Evolutionary conservation across 441 rosid species (phyloP).

Genomic region (Iberis amara): DNA sequence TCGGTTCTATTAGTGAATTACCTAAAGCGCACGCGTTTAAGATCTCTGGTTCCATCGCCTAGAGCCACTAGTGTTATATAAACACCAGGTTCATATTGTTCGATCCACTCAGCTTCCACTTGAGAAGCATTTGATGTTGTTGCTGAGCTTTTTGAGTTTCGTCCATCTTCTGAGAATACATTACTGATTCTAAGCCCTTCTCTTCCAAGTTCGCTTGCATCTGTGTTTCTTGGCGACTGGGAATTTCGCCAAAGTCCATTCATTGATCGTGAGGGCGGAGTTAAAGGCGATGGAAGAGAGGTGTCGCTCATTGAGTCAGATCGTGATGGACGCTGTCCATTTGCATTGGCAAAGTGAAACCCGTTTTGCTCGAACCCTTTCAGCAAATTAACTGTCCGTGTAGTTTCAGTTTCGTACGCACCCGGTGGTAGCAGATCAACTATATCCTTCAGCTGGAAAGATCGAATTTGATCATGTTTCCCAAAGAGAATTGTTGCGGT

Average conservation of each 20-base stretch:
- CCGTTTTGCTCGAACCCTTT: constrained; percentile 71
- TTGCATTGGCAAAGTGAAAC: constrained; percentile 42
- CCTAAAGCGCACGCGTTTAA: constrained; percentile 99
- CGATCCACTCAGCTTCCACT: constrained; percentile 90
- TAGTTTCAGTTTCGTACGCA: constrained; percentile 51
- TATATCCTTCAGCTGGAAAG: constrained; percentile 77
- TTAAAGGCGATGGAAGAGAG: constrained; percentile 44
- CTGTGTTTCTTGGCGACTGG: constrained; percentile 41
- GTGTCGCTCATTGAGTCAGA: constrained; percentile 50
- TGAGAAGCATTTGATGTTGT: constrained; percentile 41
- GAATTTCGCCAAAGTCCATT: constrained; percentile 41
- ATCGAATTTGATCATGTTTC: background rate
- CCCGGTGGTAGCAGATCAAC: constrained; percentile 79
- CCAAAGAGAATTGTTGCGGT: background rate
- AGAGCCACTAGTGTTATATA: constrained; percentile 81
- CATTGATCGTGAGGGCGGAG: constrained; percentile 32
- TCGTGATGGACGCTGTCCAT: constrained; percentile 60
- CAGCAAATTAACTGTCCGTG: constrained; percentile 39
- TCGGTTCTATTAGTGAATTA: constrained; percentile 25
- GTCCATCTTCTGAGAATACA: constrained; percentile 45
- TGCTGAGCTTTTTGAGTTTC: constrained; percentile 49
- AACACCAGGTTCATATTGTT: constrained; percentile 94
- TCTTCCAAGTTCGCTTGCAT: constrained; percentile 37
- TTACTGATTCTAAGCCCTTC: constrained; percentile 41
- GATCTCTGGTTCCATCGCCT: constrained; percentile 91